Conservation (phyloP, 2,329 filamentous ascomycete species). For the Ascochyta pisi region DNA sequence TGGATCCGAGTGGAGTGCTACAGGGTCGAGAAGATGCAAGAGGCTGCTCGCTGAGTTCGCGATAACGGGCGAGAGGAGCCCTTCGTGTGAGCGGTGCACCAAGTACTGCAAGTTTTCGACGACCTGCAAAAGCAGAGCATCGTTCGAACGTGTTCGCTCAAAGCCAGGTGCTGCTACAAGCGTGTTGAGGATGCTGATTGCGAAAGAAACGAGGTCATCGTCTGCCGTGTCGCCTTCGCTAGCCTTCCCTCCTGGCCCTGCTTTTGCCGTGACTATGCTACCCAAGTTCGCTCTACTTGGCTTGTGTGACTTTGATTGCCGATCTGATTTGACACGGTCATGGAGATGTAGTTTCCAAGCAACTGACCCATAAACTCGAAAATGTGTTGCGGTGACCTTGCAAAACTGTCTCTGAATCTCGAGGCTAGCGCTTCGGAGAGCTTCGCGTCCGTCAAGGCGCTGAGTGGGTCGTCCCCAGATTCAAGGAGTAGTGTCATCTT, state of each 20-base stretch:
- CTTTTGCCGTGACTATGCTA: slow-evolving; percentile 26
- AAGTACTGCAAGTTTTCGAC: slow-evolving; percentile 34
- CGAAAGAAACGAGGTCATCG: slow-evolving; percentile 50
- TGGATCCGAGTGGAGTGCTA: slow-evolving; percentile 52
- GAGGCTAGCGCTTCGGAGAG: slow-evolving; percentile 71
- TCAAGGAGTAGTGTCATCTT: slow-evolving; percentile 37
- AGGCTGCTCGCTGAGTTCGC: slow-evolving; percentile 37
- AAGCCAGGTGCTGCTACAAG: slow-evolving; percentile 46
- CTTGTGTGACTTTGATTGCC: slow-evolving; percentile 18
- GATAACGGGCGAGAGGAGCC: slow-evolving; percentile 27
- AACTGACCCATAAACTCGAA: slow-evolving; percentile 69
- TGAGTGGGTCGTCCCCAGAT: slow-evolving; percentile 52
- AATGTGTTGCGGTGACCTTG: slow-evolving; percentile 69
- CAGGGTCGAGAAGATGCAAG: slow-evolving; percentile 62
- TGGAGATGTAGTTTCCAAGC: slow-evolving; percentile 54
- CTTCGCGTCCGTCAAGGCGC: slow-evolving; percentile 64
- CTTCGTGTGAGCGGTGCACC: slow-evolving; percentile 12
- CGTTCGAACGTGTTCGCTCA: slow-evolving; percentile 36
- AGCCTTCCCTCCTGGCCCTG: background rate
- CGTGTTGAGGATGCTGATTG: slow-evolving; percentile 50
- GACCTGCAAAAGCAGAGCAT: slow-evolving; percentile 19
- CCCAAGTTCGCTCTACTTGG: slow-evolving; percentile 37
- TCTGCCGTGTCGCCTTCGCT: slow-evolving; percentile 28
- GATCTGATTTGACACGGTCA: slow-evolving; percentile 53
- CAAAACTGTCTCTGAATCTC: slow-evolving; percentile 67